Conservation (phyloP, 306 rosid genomes). For the Lupinus albus region DNA sequence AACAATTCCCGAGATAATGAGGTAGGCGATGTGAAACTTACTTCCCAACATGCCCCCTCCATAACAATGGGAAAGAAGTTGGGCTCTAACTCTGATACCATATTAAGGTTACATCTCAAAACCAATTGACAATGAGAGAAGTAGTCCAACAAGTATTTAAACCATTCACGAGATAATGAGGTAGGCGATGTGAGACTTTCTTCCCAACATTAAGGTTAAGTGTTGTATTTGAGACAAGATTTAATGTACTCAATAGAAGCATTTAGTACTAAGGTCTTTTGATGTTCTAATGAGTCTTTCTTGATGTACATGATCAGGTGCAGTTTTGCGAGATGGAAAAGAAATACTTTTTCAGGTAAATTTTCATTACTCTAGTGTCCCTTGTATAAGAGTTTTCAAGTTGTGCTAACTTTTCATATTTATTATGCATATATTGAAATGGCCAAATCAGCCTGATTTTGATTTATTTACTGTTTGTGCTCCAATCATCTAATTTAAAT, state of each 20-base stretch:
- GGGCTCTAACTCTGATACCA: too few species aligned
- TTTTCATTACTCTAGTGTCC: slow-evolving; percentile 17
- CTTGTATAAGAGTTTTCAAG: not conserved
- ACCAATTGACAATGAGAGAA: too few species aligned
- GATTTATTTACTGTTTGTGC: slow-evolving; percentile 9
- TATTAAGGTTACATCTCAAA: too few species aligned
- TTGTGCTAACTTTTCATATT: not conserved
- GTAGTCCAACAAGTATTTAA: too few species aligned
- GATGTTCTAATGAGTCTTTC: slow-evolving; percentile 23
- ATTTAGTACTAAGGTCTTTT: slow-evolving; percentile 1
- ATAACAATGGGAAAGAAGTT: too few species aligned
- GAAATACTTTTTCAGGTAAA: slow-evolving; percentile 84
- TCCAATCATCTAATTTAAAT: not conserved
- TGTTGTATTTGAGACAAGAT: slow-evolving; percentile 8
- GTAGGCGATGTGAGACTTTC: too few species aligned
- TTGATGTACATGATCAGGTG: slow-evolving; percentile 48
- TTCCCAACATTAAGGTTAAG: not conserved
- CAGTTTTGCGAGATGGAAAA: slow-evolving; percentile 65
- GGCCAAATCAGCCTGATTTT: not conserved
- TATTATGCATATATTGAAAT: not conserved
- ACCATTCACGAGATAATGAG: too few species aligned
- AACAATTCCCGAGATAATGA: too few species aligned
- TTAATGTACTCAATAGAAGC: not conserved
- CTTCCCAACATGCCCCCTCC: too few species aligned
- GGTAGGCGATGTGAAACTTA: too few species aligned